Evolutionary conservation across 2,329 filamentous ascomycete species (phyloP).

Genomic region (Verticillium zaregamsianum): DNA sequence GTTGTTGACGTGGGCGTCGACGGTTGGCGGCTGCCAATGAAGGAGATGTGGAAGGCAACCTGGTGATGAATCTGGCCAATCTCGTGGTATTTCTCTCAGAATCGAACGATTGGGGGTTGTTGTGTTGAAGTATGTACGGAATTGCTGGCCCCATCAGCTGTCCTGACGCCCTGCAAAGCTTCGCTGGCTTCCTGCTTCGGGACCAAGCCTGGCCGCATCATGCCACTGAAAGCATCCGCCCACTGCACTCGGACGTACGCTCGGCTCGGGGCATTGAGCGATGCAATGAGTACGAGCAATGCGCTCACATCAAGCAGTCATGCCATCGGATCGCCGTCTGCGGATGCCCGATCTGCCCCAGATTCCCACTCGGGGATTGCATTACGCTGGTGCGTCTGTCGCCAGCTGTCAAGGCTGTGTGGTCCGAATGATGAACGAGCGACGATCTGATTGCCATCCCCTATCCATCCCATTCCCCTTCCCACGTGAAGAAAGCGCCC

Average conservation of each 20-base stretch:
- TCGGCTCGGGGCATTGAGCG: neutral
- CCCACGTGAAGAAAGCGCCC: neutral
- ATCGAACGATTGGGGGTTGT: neutral
- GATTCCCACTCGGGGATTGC: neutral
- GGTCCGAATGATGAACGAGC: neutral
- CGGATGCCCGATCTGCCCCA: neutral
- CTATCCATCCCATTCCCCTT: neutral
- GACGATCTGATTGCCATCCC: neutral
- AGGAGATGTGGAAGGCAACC: neutral
- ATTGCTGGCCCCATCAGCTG: neutral
- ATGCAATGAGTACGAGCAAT: neutral
- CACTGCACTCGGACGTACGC: neutral
- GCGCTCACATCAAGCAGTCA: neutral
- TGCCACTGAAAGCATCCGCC: neutral
- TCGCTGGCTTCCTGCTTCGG: neutral
- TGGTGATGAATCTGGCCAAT: neutral
- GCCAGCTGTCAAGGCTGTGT: neutral
- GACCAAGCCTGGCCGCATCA: neutral
- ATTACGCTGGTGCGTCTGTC: neutral
- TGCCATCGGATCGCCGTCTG: neutral
- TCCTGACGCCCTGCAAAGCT: neutral
- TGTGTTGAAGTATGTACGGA: neutral
- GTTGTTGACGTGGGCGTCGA: neutral
- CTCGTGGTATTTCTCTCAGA: neutral
- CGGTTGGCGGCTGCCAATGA: neutral